phyloP scores from a whole-genome alignment of 116 monocot species.

The Iris pallida region DNA sequence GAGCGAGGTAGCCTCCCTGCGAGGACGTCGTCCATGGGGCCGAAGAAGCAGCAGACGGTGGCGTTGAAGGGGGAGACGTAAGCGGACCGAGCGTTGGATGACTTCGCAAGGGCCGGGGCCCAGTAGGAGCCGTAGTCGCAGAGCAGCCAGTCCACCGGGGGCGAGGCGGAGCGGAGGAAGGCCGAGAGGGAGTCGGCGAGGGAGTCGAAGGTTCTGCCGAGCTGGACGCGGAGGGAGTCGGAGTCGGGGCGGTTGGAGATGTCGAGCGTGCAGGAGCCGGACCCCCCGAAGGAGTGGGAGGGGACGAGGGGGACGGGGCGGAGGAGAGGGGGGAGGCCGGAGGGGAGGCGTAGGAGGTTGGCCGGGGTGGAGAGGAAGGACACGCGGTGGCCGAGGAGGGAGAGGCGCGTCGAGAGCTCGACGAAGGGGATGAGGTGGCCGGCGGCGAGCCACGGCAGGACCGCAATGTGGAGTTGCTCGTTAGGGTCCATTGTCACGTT shows the following conservation, averaged over 20 bases:
- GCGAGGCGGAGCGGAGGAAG: not conserved
- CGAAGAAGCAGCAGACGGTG: not conserved
- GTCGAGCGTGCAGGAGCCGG: slow-evolving; percentile 2
- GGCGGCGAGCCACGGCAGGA: slow-evolving; percentile 20
- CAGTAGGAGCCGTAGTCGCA: not conserved
- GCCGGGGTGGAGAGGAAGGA: slow-evolving; percentile 12
- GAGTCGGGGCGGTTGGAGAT: not conserved
- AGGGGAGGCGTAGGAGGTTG: slow-evolving; percentile 7
- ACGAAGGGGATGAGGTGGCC: slow-evolving; percentile 24
- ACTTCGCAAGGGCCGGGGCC: not conserved
- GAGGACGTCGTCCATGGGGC: slow-evolving; percentile 3
- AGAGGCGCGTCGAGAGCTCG: slow-evolving; percentile 16
- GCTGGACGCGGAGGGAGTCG: not conserved
- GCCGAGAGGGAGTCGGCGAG: not conserved
- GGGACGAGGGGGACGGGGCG: not conserved
- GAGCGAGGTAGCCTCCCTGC: too few species aligned
- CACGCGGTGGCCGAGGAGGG: slow-evolving; percentile 13
- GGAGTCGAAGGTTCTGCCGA: not conserved
- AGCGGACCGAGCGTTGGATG: not conserved
- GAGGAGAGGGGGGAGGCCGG: not conserved
- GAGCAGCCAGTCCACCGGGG: slow-evolving; percentile 2
- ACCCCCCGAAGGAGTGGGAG: slow-evolving; percentile 10
- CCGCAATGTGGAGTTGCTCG: slow-evolving; percentile 15
- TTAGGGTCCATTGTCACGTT: too few species aligned
- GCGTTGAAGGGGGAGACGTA: slow-evolving; percentile 1